These are phyloP conservation scores for Yamadazyma diddensiae DNA, from an alignment of 1,139 yeast species.

Conservation along the genomic window DNA sequence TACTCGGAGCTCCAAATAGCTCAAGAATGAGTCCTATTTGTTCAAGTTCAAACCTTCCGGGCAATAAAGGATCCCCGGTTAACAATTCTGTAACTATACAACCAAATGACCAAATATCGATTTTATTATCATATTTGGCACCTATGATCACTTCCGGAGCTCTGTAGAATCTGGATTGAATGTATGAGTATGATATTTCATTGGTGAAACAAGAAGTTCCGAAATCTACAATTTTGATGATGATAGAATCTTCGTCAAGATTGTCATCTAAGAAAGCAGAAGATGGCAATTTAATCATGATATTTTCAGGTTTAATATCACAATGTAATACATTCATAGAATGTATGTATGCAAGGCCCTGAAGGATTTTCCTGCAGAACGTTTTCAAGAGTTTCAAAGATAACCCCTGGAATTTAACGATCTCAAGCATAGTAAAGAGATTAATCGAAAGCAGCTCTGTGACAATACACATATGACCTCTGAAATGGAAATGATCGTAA, in stretches of 20 bases:
- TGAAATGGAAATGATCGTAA: conserved; percentile 69
- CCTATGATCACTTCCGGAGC: conserved; percentile 87
- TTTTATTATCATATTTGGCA: conserved; percentile 62
- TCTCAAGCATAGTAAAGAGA: conserved; percentile 62
- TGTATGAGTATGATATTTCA: conserved; percentile 53
- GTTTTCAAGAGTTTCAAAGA: conserved; percentile 46
- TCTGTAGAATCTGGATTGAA: conserved; percentile 63
- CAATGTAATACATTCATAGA: conserved; percentile 65
- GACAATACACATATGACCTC: conserved; percentile 81
- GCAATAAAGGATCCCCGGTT: conserved; percentile 66
- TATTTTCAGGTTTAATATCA: conserved; percentile 71
- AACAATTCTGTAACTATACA: conserved; percentile 65
- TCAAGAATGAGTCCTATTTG: conserved; percentile 60
- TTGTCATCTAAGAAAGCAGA: conserved; percentile 10
- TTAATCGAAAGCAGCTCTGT: conserved; percentile 73
- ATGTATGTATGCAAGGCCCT: conserved; percentile 63
- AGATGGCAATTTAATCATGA: conserved; percentile 48
- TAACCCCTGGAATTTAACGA: conserved; percentile 61
- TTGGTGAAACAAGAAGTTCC: conserved; percentile 55
- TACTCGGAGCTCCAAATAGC: conserved; percentile 60
- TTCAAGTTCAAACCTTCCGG: conserved; percentile 68
- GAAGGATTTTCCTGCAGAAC: conserved; percentile 54
- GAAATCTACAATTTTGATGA: conserved; percentile 60
- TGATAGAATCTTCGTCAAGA: conserved; percentile 19
- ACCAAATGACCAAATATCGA: conserved; percentile 82